These are phyloP conservation scores for Pulveroboletus sp. DNA, from an alignment of 768 basidiomycete species.

Conservation along the genomic window DNA sequence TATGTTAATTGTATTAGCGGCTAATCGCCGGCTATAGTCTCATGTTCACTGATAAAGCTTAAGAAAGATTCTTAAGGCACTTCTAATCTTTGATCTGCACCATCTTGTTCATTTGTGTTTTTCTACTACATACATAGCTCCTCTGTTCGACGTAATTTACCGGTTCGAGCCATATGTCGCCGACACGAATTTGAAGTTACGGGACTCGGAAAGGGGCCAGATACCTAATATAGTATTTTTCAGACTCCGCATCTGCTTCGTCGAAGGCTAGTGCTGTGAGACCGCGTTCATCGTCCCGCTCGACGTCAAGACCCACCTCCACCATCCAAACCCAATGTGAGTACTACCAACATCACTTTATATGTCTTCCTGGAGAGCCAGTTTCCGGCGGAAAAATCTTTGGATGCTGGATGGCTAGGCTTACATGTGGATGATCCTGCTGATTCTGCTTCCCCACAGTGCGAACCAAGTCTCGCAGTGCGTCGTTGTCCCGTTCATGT, in stretches of 20 bases:
- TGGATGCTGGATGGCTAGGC: slow-evolving; percentile 34
- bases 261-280: slow-evolving; percentile 4
- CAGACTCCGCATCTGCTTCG: slow-evolving; percentile 21
- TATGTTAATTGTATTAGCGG: too few relatives aligned
- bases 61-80: too few relatives aligned
- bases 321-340: slow-evolving; percentile 19
- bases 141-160: too few relatives aligned
- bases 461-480: slow-evolving; percentile 36
- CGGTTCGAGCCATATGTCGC: too few relatives aligned
- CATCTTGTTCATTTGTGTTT: too few relatives aligned
- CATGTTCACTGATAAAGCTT: too few relatives aligned
- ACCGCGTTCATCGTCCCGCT: slow-evolving; percentile 28
- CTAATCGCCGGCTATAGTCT: too few relatives aligned
- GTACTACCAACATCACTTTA: slow-evolving; percentile 10
- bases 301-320: slow-evolving; percentile 37
- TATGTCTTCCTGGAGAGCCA: slow-evolving; percentile 6
- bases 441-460: slow-evolving; percentile 25
- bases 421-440: slow-evolving; percentile 28
- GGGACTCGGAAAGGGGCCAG: slow-evolving; percentile 12
- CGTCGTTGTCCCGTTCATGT: slow-evolving; percentile 23
- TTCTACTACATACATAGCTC: too few relatives aligned
- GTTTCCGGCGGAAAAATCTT: not conserved
- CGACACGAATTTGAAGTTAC: too few relatives aligned
- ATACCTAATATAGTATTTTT: slow-evolving; percentile 15
- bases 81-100: too few relatives aligned